These are phyloP conservation scores for Aspergillus sclerotioniger DNA, from an alignment of 495 filamentous ascomycete genomes.

Conservation along the genomic window DNA sequence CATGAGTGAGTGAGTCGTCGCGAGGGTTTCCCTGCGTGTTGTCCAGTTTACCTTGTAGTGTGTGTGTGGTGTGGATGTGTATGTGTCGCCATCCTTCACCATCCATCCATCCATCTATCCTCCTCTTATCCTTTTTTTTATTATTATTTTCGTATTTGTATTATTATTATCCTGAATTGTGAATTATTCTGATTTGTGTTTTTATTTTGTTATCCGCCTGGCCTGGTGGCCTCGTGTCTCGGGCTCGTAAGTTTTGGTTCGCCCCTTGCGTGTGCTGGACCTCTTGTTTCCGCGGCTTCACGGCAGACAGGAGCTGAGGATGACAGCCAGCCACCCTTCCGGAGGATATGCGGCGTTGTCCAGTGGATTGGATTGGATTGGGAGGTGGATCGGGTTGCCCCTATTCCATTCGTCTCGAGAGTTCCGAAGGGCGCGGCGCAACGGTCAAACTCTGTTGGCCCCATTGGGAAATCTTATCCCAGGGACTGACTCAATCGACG, in stretches of 20 bases:
- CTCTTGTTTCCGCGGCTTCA: conserved; percentile 27
- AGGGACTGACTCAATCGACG: too few species aligned
- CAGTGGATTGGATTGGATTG: too few species aligned
- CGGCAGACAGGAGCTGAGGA: conserved; percentile 5
- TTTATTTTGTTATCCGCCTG: too few species aligned
- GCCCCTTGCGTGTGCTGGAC: conserved; percentile 28
- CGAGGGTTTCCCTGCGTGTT: neutral
- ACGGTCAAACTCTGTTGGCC: too few species aligned
- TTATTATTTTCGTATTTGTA: too few species aligned
- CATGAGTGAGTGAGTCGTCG: neutral
- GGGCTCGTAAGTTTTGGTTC: conserved; percentile 10
- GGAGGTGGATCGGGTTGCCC: neutral
- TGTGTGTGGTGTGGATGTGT: too few species aligned
- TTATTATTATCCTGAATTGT: too few species aligned
- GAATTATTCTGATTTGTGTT: too few species aligned
- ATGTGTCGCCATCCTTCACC: too few species aligned
- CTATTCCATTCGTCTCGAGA: neutral
- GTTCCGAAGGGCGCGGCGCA: neutral
- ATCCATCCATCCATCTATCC: neutral
- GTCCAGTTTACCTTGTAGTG: too few species aligned
- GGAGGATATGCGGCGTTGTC: conserved; percentile 13
- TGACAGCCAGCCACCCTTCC: conserved; percentile 25
- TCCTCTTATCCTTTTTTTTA: neutral
- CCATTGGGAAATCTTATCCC: too few species aligned
- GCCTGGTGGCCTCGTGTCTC: conserved; percentile 6